A percentile compares a stretch with the other conserved stretches of the same genome.
These are phyloP conservation scores for Penicillium cosmopolitanum DNA, from an alignment of 495 filamentous ascomycete species.

Conservation along the genomic window DNA sequence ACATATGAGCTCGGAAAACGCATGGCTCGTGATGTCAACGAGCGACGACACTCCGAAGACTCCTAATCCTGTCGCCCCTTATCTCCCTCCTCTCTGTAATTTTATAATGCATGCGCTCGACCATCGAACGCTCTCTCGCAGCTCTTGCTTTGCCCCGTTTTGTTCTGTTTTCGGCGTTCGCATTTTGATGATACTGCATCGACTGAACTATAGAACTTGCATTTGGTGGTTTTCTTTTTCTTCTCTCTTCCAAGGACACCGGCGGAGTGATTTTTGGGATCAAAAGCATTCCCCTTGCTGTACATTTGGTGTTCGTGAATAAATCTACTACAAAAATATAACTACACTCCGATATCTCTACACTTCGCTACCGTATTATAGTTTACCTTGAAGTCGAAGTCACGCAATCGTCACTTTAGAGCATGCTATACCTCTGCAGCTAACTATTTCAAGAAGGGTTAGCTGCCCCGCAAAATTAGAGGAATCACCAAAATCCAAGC, in stretches of 20 bases:
- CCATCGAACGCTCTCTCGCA: slow-evolving; percentile 19
- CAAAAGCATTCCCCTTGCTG: slow-evolving; percentile 17
- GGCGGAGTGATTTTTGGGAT: slow-evolving; percentile 18
- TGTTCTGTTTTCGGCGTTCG: slow-evolving; percentile 22
- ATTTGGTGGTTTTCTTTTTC: slow-evolving; percentile 13
- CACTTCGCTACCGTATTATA: too few relatives aligned
- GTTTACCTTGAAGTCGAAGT: too few relatives aligned
- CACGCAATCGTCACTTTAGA: too few relatives aligned
- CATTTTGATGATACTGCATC: slow-evolving; percentile 36
- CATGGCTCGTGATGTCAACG: slow-evolving; percentile 78
- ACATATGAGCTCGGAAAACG: slow-evolving; percentile 96
- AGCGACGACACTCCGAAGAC: slow-evolving; percentile 50
- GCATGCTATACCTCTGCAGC: too few relatives aligned
- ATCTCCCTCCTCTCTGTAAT: slow-evolving; percentile 25
- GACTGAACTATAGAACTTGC: slow-evolving; percentile 34
- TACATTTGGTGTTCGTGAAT: slow-evolving; percentile 15
- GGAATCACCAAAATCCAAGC: too few relatives aligned
- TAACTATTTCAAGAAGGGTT: too few relatives aligned
- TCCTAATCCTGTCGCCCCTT: slow-evolving; percentile 5
- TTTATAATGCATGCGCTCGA: slow-evolving; percentile 34
- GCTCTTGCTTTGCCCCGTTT: slow-evolving; percentile 10
- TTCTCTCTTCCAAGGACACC: slow-evolving; percentile 13
- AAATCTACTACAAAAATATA: slow-evolving; percentile 10
- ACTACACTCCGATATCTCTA: neutral
- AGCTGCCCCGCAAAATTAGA: too few relatives aligned